A percentile compares a stretch with the other conserved stretches of the same genome.
phyloP scores from a whole-genome alignment of 495 filamentous ascomycete species.

The Aspergillus incahuasiensis region DNA sequence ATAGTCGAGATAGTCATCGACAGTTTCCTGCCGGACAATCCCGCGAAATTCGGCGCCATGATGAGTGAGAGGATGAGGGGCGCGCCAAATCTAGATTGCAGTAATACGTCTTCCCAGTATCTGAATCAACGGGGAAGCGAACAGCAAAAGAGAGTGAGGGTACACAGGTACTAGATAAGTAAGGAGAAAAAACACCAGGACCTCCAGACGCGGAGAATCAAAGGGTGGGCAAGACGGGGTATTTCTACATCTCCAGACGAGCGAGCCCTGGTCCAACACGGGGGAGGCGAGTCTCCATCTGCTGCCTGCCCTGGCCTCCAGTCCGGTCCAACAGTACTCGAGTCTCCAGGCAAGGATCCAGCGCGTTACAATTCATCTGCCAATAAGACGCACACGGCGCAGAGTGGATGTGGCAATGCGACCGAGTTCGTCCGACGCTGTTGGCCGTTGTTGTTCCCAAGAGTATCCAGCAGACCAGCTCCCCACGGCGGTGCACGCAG shows the following conservation, averaged over 20 bases:
- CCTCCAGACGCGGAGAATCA: constrained; percentile 2
- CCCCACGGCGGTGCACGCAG: neutral
- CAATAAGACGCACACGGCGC: neutral
- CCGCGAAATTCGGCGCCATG: constrained; percentile 46
- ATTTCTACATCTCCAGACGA: constrained; percentile 9
- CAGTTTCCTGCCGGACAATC: constrained; percentile 56
- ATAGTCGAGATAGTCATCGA: constrained; percentile 55
- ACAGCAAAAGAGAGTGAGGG: neutral
- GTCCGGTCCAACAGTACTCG: too few relatives aligned
- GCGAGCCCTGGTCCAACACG: neutral
- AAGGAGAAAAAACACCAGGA: neutral
- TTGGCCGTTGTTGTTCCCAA: neutral
- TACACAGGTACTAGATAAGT: neutral
- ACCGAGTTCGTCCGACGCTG: neutral
- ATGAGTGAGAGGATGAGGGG: neutral
- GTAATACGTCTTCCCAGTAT: neutral
- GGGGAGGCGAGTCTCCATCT: neutral
- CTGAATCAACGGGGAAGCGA: neutral
- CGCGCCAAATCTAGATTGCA: neutral
- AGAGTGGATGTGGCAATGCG: neutral
- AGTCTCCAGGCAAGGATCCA: neutral
- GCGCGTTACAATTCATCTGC: neutral
- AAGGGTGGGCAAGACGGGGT: constrained; percentile 8
- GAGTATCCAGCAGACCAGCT: neutral
- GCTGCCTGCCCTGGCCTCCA: neutral